Evolutionary conservation across 2,329 filamentous ascomycete species (phyloP).

Genomic region (Trichoderma hamatum): DNA sequence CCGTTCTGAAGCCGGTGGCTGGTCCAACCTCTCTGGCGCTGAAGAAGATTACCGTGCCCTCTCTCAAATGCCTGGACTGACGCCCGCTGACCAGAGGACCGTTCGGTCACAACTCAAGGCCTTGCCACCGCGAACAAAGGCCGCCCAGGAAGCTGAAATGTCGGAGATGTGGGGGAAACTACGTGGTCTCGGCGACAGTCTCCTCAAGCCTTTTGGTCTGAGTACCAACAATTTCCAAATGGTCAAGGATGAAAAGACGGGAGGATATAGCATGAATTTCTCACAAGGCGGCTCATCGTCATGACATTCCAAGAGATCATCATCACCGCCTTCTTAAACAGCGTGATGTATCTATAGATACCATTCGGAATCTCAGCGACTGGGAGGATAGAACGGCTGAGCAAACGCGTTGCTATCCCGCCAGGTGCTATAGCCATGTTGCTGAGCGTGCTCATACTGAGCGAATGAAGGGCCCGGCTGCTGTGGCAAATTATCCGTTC

Average conservation of each 20-base stretch:
- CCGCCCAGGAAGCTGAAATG: conserved; percentile 84
- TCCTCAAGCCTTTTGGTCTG: conserved; percentile 89
- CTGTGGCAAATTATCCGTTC: not conserved
- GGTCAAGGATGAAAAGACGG: conserved; percentile 83
- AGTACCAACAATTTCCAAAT: conserved; percentile 96
- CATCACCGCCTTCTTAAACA: not conserved
- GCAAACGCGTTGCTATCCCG: not conserved
- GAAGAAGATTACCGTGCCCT: conserved; percentile 78
- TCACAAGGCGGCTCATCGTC: conserved; percentile 41
- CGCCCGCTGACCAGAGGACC: conserved; percentile 65
- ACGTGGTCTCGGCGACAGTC: conserved; percentile 87
- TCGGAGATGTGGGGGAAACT: conserved; percentile 97
- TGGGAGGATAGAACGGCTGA: not conserved
- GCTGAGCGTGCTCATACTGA: not conserved
- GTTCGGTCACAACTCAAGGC: conserved; percentile 67
- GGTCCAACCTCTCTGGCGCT: conserved; percentile 78
- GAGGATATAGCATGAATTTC: conserved; percentile 95
- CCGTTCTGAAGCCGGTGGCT: conserved; percentile 70
- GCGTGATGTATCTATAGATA: not conserved
- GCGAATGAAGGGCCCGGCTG: not conserved
- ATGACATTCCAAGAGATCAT: not conserved
- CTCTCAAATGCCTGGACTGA: conserved; percentile 57
- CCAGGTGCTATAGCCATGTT: not conserved
- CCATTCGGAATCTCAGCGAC: not conserved
- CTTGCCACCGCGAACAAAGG: conserved; percentile 70